Conservation (phyloP, 805 yeast genomes). For the Wickerhamiella galacta region DNA sequence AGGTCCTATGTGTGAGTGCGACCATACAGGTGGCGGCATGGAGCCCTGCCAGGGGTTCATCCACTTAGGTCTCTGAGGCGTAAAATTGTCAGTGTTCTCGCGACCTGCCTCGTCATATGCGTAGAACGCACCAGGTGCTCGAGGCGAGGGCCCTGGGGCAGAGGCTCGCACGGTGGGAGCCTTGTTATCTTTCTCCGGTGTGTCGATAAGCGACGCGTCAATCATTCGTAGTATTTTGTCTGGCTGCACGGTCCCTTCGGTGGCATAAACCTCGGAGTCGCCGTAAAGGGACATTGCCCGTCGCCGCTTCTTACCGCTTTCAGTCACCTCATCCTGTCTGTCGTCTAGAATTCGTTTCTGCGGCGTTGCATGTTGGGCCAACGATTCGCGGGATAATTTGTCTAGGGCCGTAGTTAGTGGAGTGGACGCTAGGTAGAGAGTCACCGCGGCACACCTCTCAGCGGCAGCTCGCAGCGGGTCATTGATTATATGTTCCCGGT, state of each 20-base stretch:
- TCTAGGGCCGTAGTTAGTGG: too few species aligned
- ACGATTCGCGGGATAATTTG: too few species aligned
- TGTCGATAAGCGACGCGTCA: conserved; percentile 22
- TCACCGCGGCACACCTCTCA: too few species aligned
- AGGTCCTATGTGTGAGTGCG: too few species aligned
- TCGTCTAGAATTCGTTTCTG: conserved; percentile 5
- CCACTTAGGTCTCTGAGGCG: too few species aligned
- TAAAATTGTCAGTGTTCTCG: too few species aligned
- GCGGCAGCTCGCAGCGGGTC: too few species aligned
- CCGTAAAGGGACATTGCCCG: conserved; percentile 11
- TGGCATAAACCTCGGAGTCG: conserved; percentile 12
- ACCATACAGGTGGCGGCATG: too few species aligned
- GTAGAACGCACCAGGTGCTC: conserved; percentile 10
- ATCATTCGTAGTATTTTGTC: conserved; percentile 23
- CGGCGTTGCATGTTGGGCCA: too few species aligned
- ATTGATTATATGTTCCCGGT: too few species aligned
- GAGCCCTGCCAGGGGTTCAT: too few species aligned
- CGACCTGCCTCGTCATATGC: conserved; percentile 10
- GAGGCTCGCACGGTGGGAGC: conserved; percentile 13
- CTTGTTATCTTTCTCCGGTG: conserved; percentile 16
- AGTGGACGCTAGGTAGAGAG: too few species aligned
- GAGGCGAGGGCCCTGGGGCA: conserved; percentile 17
- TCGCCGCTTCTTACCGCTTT: conserved; percentile 6
- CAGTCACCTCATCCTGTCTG: conserved; percentile 6
- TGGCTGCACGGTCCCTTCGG: conserved; percentile 14